Evolutionary conservation across 441 rosid species (phyloP).

Genomic region (Gossypium schwendimanii): DNA sequence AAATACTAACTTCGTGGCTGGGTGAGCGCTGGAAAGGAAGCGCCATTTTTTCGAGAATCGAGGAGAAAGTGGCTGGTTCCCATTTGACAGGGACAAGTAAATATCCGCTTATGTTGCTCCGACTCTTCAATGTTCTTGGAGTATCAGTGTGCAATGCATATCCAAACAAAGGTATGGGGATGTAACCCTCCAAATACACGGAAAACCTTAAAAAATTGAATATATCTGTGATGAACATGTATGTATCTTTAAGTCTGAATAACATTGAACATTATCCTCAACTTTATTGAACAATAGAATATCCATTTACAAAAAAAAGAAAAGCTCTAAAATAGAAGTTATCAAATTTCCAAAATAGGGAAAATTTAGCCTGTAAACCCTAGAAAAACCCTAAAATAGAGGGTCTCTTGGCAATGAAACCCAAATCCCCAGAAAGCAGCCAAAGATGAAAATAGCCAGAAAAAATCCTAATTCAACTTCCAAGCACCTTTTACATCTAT

Average conservation of each 20-base stretch:
- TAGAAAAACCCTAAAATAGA: conserved; percentile 4
- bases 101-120: neutral
- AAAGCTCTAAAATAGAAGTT: neutral
- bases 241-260: neutral
- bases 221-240: neutral
- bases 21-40: neutral
- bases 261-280: neutral
- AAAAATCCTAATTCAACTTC: conserved; percentile 1
- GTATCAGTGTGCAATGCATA: neutral
- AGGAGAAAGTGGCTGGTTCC: neutral
- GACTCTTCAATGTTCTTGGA: neutral
- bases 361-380: neutral
- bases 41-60: neutral
- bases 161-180: neutral
- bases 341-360: neutral
- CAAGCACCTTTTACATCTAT: neutral
- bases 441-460: neutral
- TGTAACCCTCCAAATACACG: neutral
- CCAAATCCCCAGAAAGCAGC: conserved; percentile 1
- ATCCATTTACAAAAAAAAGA: neutral
- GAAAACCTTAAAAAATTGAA: neutral
- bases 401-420: neutral
- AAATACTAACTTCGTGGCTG: neutral
- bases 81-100: neutral
- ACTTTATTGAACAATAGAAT: neutral